Base-by-base conservation (phyloP, 192 early-diverging fungal species). In the Coemansia erecta region DNA sequence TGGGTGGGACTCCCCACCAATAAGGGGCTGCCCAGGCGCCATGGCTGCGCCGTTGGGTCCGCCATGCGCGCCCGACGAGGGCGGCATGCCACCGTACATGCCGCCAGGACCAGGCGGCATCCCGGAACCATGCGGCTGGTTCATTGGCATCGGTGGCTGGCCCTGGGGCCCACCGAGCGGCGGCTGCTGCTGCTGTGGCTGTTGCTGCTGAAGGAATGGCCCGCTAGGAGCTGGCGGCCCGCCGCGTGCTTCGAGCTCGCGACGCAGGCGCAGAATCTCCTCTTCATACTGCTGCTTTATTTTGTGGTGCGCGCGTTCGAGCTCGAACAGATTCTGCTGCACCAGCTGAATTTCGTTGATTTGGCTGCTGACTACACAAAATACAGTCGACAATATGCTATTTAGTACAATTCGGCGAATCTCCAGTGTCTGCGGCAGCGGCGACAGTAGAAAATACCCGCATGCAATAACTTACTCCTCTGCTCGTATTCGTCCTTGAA, bases 401-500 rank as follows among this genome's bases (percentile, higher is more conserved):
- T 10, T 37, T 37, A 37, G 35, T 37, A 37, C 33, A 45, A 15
- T 56, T 51, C 44, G 44, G 44, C 13, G 11, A 24, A 22, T 11
- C 48, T 28, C 44, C 19, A 23, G 12, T 43, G 11, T 40, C 18
- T 8, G n/a, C 8, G 2, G 4, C 49, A 51, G 4, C n/a, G n/a
- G n/a, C n/a, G n/a, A n/a, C n/a, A 31, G 17, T 3, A 35, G 8
- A 23, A 12, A n/a, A 52, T 21, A 43, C 24, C 40, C 18, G 15
- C 10, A 50, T 28, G 35, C 10, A 37, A 37, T 37, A 11, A 71
- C 84, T 64, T 87, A 93, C 92, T 80, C 77, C 92, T 89, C 60
- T 90, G 85, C 72, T 94, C 95, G 66, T 87, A 83, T 47, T 97
- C 95, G 66, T 95, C 92, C 46, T 88, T 83, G 65, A 92, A 89